Conservation (phyloP, 2,329 filamentous ascomycete species). For the Alternaria alternata region DNA sequence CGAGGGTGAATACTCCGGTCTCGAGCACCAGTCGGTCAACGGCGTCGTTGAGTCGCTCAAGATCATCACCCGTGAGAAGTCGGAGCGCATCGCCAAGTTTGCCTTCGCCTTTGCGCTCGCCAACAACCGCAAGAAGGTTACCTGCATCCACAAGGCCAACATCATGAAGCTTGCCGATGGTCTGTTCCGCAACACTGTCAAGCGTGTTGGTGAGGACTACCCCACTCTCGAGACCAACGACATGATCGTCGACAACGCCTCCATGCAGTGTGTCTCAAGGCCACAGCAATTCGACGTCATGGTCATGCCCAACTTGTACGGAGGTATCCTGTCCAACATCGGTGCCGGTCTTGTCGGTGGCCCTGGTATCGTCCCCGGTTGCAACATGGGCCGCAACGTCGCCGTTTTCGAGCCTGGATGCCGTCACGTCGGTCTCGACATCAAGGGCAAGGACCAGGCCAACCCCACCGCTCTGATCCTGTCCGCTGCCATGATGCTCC, state of each 20-base stretch:
- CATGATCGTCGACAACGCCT: slow-evolving; percentile 99
- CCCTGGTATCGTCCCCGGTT: slow-evolving; percentile 94
- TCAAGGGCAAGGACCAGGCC: slow-evolving; percentile 99
- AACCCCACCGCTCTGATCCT: slow-evolving; percentile 97
- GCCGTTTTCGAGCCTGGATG: slow-evolving; percentile 99
- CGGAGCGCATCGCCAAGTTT: slow-evolving; percentile 98
- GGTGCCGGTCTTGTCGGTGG: slow-evolving; percentile 96
- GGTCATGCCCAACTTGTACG: slow-evolving; percentile 99
- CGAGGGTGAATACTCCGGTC: slow-evolving; percentile 98
- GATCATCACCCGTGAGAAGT: slow-evolving; percentile 99
- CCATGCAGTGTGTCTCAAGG: slow-evolving; percentile 96
- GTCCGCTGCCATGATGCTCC: slow-evolving; percentile 94
- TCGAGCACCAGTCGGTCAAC: slow-evolving; percentile 96
- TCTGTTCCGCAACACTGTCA: slow-evolving; percentile 98
- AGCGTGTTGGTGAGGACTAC: slow-evolving; percentile 91
- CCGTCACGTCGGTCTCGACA: slow-evolving; percentile 98
- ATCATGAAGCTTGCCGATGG: slow-evolving; percentile 99
- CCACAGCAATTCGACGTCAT: slow-evolving; percentile 99
- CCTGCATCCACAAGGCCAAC: slow-evolving; percentile 99
- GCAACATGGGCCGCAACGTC: slow-evolving; percentile 99
- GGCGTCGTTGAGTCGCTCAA: slow-evolving; percentile 99
- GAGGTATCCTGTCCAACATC: slow-evolving; percentile 98
- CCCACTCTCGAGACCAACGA: slow-evolving; percentile 95
- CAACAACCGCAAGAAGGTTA: slow-evolving; percentile 99
- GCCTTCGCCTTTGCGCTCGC: slow-evolving; percentile 97